Conservation (phyloP, 208 protist genomes). For the Porcisia deanei region DNA sequence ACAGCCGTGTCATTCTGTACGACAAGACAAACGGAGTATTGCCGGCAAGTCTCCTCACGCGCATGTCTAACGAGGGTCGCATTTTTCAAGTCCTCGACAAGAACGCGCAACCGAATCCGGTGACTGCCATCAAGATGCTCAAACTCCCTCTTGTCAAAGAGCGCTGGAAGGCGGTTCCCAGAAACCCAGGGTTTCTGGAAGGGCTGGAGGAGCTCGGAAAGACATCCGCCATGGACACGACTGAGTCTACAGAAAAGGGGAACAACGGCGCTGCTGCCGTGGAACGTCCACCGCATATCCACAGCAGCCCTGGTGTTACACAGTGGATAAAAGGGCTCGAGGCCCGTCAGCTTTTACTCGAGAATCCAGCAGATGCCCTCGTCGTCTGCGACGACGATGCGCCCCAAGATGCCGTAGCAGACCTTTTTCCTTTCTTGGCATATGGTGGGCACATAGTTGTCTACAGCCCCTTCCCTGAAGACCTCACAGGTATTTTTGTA, state of each 20-base stretch:
- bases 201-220: slow-evolving; percentile 42
- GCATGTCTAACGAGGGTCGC: slow-evolving; percentile 58
- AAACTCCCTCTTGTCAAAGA: slow-evolving; percentile 59
- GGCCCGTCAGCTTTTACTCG: slow-evolving; percentile 53
- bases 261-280: background rate
- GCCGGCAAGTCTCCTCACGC: slow-evolving; percentile 67
- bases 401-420: slow-evolving; percentile 32
- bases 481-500: slow-evolving; percentile 65
- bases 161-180: slow-evolving; percentile 86
- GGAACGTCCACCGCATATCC: slow-evolving; percentile 1
- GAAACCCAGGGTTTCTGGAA: slow-evolving; percentile 68
- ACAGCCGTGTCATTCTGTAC: slow-evolving; percentile 75
- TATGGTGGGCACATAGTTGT: slow-evolving; percentile 81
- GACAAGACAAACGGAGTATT: slow-evolving; percentile 87
- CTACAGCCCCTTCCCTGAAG: slow-evolving; percentile 87
- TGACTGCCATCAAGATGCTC: slow-evolving; percentile 58
- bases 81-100: slow-evolving; percentile 87
- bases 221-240: slow-evolving; percentile 2
- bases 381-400: slow-evolving; percentile 64
- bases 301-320: slow-evolving; percentile 30
- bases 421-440: slow-evolving; percentile 81
- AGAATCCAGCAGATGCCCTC: slow-evolving; percentile 68
- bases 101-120: slow-evolving; percentile 74
- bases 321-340: slow-evolving; percentile 83
- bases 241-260: background rate